phyloP scores from a whole-genome alignment of 768 basidiomycete species.

The Auriscalpium orientale region DNA sequence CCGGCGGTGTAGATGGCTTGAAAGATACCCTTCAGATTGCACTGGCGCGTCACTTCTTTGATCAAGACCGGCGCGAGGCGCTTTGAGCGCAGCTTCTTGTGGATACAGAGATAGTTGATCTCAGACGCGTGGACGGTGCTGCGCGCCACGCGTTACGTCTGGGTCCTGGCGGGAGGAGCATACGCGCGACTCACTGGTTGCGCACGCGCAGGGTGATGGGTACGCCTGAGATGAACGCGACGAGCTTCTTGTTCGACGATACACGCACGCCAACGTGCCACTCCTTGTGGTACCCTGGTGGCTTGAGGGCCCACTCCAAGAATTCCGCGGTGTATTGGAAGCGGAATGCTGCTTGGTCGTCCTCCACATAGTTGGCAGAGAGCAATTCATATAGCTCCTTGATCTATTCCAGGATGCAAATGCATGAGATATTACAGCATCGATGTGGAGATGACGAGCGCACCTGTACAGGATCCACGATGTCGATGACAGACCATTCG shows the following conservation, averaged over 20 bases:
- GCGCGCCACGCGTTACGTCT: constrained; percentile 7
- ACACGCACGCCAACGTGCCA: constrained; percentile 98
- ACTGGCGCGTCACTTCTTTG: constrained; percentile 93
- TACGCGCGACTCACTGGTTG: constrained; percentile 48
- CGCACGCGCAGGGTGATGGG: constrained; percentile 84
- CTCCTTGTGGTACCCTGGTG: constrained; percentile 86
- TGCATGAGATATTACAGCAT: not conserved
- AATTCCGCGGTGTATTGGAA: constrained; percentile 96
- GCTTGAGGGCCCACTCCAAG: constrained; percentile 88
- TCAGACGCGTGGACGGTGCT: constrained; percentile 73
- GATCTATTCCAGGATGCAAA: constrained; percentile 38
- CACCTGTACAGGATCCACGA: constrained; percentile 70
- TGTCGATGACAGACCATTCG: constrained; percentile 81
- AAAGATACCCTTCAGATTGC: constrained; percentile 83
- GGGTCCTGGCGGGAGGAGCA: not conserved
- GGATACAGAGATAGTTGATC: constrained; percentile 96
- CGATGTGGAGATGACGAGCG: constrained; percentile 4
- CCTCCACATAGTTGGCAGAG: constrained; percentile 93
- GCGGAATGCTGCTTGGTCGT: constrained; percentile 91
- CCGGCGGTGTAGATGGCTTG: constrained; percentile 98
- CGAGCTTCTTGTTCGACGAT: constrained; percentile 82
- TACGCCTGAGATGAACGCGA: constrained; percentile 94
- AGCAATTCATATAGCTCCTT: constrained; percentile 90
- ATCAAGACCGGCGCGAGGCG: constrained; percentile 93
- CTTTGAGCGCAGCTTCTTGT: constrained; percentile 95